Conservation (phyloP, 441 rosid species). For the Corymbia citriodora region DNA sequence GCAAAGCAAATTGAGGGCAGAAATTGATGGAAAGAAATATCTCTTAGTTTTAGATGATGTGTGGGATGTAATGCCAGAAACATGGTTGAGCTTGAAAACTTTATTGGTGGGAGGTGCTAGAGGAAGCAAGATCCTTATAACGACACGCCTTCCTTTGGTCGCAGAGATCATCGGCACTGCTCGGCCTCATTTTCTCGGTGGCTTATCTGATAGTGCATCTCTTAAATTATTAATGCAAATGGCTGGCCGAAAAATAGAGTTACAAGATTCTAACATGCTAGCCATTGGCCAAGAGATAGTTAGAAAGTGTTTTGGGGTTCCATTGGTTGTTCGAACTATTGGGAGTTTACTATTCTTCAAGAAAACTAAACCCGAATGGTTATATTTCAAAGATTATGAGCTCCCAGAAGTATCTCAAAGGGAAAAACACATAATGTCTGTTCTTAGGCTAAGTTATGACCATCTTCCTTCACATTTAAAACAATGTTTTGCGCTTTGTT, state of each 20-base stretch:
- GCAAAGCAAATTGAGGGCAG: fast-evolving
- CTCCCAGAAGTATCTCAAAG: fast-evolving
- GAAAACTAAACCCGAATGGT: fast-evolving
- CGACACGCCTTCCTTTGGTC: fast-evolving
- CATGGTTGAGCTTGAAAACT: fast-evolving
- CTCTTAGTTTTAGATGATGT: no score
- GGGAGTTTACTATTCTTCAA: neutral
- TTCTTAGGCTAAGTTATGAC: neutral
- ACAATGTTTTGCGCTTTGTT: neutral
- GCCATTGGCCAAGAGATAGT: fast-evolving
- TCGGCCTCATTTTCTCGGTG: fast-evolving
- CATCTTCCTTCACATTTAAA: neutral
- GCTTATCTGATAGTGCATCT: fast-evolving
- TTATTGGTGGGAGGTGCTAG: fast-evolving
- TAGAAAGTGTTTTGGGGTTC: fast-evolving
- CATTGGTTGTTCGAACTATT: neutral
- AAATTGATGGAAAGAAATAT: no score
- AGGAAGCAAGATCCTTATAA: neutral
- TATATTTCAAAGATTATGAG: fast-evolving
- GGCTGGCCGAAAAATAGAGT: fast-evolving
- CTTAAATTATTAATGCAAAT: fast-evolving
- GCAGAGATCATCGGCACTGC: fast-evolving
- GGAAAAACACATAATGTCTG: fast-evolving
- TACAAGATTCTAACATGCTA: fast-evolving
- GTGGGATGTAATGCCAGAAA: fast-evolving